A percentile compares a stretch with the other conserved stretches of the same genome.
phyloP scores from a whole-genome alignment of 73 alveolate genomes.

The Paramecium caudatum region DNA sequence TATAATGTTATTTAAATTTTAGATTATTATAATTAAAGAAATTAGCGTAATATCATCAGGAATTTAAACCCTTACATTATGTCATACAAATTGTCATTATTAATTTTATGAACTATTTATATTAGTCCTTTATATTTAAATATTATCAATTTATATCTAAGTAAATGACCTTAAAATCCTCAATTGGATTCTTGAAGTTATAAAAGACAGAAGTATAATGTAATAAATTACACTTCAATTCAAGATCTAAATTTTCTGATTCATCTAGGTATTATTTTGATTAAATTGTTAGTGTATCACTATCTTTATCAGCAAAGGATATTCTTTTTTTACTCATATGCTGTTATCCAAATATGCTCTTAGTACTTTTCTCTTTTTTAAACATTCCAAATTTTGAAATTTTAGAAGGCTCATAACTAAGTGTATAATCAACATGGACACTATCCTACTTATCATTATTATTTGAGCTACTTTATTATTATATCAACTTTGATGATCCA shows the following conservation, averaged over 20 bases:
- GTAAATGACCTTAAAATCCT: background rate
- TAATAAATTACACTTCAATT: slow-evolving; percentile 6
- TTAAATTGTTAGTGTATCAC: background rate
- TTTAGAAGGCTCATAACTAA: background rate
- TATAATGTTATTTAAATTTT: background rate
- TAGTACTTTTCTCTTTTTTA: background rate
- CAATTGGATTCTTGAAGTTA: background rate
- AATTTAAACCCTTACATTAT: too few relatives aligned
- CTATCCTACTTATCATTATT: background rate
- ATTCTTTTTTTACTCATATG: too few relatives aligned
- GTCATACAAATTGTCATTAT: too few relatives aligned
- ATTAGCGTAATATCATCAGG: too few relatives aligned
- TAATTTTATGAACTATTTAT: too few relatives aligned
- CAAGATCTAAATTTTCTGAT: slow-evolving; percentile 8
- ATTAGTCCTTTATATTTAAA: too few relatives aligned
- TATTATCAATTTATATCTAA: too few relatives aligned
- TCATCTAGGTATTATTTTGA: background rate
- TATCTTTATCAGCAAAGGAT: background rate
- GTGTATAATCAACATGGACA: background rate
- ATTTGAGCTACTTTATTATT: too few relatives aligned
- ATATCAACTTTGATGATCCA: too few relatives aligned
- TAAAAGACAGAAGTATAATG: slow-evolving; percentile 25
- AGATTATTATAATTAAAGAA: background rate
- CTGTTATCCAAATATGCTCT: slow-evolving; percentile 6
- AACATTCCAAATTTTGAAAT: background rate